Evolutionary conservation across 768 basidiomycete genomes (phyloP).

Genomic region (Exsudoporus frostii): DNA sequence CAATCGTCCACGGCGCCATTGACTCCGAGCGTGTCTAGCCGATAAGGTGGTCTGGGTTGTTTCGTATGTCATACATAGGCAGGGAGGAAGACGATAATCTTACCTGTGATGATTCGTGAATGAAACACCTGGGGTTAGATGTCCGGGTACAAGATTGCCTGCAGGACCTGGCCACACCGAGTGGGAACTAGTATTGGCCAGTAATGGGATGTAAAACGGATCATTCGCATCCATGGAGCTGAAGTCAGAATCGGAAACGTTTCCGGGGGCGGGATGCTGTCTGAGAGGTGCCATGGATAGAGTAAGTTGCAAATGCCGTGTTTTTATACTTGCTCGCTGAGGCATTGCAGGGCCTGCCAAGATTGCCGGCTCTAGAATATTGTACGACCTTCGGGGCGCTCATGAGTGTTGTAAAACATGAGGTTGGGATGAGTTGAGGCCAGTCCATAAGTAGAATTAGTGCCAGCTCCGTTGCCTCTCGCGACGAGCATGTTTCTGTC

Average conservation of each 20-base stretch:
- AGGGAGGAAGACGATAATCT: background rate
- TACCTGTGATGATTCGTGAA: background rate
- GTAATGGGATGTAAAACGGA: accelerated
- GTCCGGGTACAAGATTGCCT: background rate
- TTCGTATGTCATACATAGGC: background rate
- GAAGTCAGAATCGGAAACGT: background rate
- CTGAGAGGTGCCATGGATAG: background rate
- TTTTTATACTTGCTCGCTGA: background rate
- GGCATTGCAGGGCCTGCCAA: background rate
- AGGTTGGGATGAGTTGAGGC: background rate
- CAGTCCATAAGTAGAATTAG: background rate
- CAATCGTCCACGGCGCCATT: background rate
- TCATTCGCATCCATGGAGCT: background rate
- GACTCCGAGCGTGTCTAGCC: background rate
- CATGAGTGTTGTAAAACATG: no score
- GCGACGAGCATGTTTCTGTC: background rate
- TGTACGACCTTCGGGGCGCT: background rate
- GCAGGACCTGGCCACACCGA: background rate
- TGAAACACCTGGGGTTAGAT: background rate
- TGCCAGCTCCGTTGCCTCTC: background rate
- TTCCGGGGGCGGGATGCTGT: background rate
- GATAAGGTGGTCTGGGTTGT: background rate
- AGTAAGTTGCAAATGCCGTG: no score
- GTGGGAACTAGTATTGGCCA: background rate
- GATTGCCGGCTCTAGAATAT: background rate